Evolutionary conservation across 805 yeast species (phyloP).

Genomic region (Lipomyces oligophaga): DNA sequence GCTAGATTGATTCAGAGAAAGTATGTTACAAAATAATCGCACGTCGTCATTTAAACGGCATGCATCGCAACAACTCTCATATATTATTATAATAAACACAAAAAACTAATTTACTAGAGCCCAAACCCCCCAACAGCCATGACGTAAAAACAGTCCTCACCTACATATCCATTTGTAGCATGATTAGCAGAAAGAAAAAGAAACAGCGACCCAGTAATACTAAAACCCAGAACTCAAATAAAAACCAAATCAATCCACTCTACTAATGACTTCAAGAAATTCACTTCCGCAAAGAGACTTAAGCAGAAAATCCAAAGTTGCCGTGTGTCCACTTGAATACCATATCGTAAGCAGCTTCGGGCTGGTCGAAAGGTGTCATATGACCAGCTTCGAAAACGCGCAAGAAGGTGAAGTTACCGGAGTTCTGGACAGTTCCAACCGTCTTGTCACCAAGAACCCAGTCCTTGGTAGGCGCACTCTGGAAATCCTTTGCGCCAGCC

Average conservation of each 20-base stretch:
- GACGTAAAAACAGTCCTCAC: too few relatives aligned
- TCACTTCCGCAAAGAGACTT: too few relatives aligned
- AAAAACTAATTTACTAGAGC: neutral
- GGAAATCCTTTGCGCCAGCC: conserved; percentile 55
- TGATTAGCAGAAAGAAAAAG: too few relatives aligned
- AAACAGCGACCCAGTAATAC: too few relatives aligned
- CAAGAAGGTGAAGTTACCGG: conserved; percentile 70
- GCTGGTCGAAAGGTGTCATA: conserved; percentile 92
- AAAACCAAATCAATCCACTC: too few relatives aligned
- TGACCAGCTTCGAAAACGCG: conserved; percentile 90
- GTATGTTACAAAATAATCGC: conserved; percentile 8
- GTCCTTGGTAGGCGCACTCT: conserved; percentile 37
- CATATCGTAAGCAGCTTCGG: conserved; percentile 72
- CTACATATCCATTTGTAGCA: too few relatives aligned
- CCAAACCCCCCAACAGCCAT: neutral
- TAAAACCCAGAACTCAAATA: neutral
- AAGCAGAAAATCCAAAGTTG: conserved; percentile 40
- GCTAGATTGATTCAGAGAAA: conserved; percentile 42
- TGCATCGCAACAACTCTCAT: too few relatives aligned
- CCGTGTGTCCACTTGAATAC: conserved; percentile 81
- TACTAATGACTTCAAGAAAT: too few relatives aligned
- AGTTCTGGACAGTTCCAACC: conserved; percentile 74
- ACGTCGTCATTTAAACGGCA: too few relatives aligned
- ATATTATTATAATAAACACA: too few relatives aligned
- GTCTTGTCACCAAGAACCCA: conserved; percentile 45